These are phyloP conservation scores for Dianthus caryophyllus DNA, from an alignment of 148 eudicot genomes.

Conservation along the genomic window DNA sequence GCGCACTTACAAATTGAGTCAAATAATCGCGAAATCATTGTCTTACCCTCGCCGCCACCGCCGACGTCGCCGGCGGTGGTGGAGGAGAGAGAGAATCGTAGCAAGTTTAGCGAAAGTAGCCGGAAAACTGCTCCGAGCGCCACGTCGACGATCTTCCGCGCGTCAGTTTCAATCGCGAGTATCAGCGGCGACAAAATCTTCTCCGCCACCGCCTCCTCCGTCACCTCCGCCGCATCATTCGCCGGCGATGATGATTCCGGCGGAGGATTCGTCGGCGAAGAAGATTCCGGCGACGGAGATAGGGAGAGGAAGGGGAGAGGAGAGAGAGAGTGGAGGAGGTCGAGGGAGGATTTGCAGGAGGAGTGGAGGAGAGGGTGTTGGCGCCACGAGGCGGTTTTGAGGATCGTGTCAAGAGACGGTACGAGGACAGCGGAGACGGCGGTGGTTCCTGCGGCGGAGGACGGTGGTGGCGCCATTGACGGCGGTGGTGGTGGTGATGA, in stretches of 20 bases:
- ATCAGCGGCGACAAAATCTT: conserved; percentile 52
- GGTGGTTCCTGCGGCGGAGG: conserved; percentile 64
- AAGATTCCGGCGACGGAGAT: neutral
- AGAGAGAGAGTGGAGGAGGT: conserved; percentile 52
- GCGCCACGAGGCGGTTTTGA: conserved; percentile 84
- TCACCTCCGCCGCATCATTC: no score
- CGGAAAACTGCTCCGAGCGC: conserved; percentile 61
- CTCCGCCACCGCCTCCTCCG: conserved; percentile 40
- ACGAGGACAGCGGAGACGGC: conserved; percentile 63
- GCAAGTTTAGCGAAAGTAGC: conserved; percentile 48
- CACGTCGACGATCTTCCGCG: conserved; percentile 68
- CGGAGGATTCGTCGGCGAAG: conserved; percentile 26
- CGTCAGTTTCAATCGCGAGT: conserved; percentile 59
- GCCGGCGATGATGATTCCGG: no score
- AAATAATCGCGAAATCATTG: conserved; percentile 21
- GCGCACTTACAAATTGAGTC: conserved; percentile 62
- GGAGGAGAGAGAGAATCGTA: conserved; percentile 29
- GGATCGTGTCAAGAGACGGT: conserved; percentile 82
- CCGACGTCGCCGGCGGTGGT: no score
- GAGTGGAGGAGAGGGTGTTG: conserved; percentile 68
- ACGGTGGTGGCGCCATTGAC: conserved; percentile 28
- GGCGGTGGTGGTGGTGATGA: neutral
- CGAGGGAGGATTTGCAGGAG: conserved; percentile 67
- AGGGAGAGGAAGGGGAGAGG: conserved; percentile 46
- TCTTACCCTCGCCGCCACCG: neutral